Base-by-base conservation (phyloP, 345 rosid genomes). In the Citrus mangshanensis region DNA sequence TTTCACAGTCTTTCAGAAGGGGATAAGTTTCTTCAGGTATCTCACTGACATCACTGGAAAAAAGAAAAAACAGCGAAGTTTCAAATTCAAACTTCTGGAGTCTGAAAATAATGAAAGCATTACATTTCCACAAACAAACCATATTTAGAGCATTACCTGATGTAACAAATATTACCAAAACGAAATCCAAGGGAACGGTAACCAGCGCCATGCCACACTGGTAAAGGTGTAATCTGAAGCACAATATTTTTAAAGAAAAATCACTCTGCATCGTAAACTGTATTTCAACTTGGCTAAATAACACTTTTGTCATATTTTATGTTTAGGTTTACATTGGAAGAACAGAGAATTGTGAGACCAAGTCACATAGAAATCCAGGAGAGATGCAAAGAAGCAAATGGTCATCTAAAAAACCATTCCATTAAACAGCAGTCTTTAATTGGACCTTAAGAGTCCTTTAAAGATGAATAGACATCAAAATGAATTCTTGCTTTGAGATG, bases 151-250 rank as follows among this genome's bases (percentile, higher is more conserved):
- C 30, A 68, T 77, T 84, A 95, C 98, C 97, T 95, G 77, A 92
- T 90, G 88, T 92, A 95, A 79, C 98, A 95, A 79, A 92, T 76
- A 59, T 89, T 86, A 63, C 97, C 95, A 77, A 95, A 95, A 49
- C 98, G 91, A 80, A 93, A 95, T 74, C 98, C 98, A 82, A 95
- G 98, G 34, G 95, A 93, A 59, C 94, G 90, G 81, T 93, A 95
- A 74, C 83, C 86, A 77, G 66, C 84, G 49, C 98, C 98, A 85
- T 95, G 98, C 97, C 98, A 95, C 80, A 95, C 94, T 7, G 98
- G 98, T 87, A 95, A 85, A 42, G 98, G 98, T 54, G 83, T 90
- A 84, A 92, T 60, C 98, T 93, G 89, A 81, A 84, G 71, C 79
- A 86, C 68, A 81, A 70, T 13, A 75, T 68, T 51, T 49, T 30